Evolutionary conservation across 176 grass and related monocot genomes (phyloP), one percentile per base, ranked within the genome.

Genomic region (Aegilops umbellulata): DNA sequence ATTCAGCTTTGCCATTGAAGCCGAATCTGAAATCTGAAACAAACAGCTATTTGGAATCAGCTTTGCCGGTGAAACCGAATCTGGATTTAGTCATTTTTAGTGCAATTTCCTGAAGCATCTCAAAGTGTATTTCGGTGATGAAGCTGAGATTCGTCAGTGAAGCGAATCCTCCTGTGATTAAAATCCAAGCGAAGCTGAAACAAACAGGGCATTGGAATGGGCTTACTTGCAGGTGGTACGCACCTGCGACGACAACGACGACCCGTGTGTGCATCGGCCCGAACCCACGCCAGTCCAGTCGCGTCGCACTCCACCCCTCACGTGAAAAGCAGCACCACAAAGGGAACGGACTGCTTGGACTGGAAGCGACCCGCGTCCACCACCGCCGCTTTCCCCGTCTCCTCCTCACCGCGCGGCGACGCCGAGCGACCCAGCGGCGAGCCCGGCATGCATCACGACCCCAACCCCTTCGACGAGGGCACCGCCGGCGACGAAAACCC

Each of bases 401-500:
- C 35, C 22, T 3, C 47, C 4, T 22, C 4, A 23, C 25, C 60
- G 13, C 75, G 36, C 74, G 42, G 74, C 67, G 67, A 74, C 29
- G 39, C 78, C 53, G 88, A 61, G 78, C 72, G 22, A 20, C 62
- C 79, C 22, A 11, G 78, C 38, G 85, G 78, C 80, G 80, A 79
- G 67, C 26, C 36, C 39, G 27, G 30, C 68, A 91, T 91, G 89
- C 89, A 92, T 88, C 87, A 81, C 90, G 95, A 97, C 77, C 90
- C 95, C 53, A 97, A 94, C 80, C 95, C 95, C 88, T 97, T 94
- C 81, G 92, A 94, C 78, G 92, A 97, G 79, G 90, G 83, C 39
- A 46, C 22, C 80, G 88, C 81, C 42, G 49, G 49, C 49, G 89
- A 90, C 22, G 92, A 92, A 38, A 90, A 84, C 82, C 90, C 90